Evolutionary conservation across 805 yeast genomes (phyloP).

Genomic region (Kuraishia molischiana): DNA sequence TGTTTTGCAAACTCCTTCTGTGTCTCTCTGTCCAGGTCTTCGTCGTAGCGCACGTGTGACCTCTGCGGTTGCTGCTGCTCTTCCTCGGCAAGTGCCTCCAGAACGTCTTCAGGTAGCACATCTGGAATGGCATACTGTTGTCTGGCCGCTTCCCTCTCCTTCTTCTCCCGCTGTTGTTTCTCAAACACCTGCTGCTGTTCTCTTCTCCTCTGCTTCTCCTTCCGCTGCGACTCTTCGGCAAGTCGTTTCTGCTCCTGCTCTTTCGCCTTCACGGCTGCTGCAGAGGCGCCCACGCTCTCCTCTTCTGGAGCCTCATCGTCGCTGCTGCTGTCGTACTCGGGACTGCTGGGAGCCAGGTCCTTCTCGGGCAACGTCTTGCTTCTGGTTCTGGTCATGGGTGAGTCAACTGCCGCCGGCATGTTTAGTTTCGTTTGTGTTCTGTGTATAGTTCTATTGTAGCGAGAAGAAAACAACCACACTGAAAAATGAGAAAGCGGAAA

Average conservation of each 20-base stretch:
- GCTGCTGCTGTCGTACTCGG: neutral
- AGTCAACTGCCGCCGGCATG: neutral
- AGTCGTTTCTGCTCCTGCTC: neutral
- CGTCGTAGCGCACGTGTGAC: slow-evolving; percentile 4
- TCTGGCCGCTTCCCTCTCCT: neutral
- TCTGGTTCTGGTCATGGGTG: neutral
- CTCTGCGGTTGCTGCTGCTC: neutral
- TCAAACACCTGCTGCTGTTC: neutral
- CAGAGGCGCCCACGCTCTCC: neutral
- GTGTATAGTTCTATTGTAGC: no score
- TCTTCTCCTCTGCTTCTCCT: neutral
- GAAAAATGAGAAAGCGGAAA: no score
- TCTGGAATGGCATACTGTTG: neutral
- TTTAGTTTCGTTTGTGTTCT: no score
- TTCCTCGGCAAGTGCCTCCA: neutral
- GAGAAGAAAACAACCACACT: no score
- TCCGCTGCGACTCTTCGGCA: neutral
- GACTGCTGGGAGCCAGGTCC: neutral
- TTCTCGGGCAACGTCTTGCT: neutral
- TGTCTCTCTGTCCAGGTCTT: slow-evolving; percentile 6
- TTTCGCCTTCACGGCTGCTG: neutral
- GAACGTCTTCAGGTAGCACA: neutral
- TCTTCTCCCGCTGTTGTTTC: neutral
- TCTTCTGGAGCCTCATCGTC: slow-evolving; percentile 1
- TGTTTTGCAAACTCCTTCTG: slow-evolving; percentile 10